Conservation (phyloP, 441 rosid genomes). For the Gossypium schwendimanii region DNA sequence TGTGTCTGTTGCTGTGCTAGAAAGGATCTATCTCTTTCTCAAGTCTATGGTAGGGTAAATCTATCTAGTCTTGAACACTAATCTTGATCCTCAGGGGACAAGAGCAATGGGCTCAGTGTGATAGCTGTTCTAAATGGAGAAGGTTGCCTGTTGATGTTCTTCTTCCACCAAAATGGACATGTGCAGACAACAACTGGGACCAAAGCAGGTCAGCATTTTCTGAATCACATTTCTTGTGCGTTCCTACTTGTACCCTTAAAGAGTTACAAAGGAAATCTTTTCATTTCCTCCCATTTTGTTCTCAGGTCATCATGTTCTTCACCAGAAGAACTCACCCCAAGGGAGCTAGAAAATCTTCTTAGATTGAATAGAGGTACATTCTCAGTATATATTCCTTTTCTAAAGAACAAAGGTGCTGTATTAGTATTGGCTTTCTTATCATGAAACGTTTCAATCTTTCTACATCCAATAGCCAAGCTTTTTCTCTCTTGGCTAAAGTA, state of each 20-base stretch:
- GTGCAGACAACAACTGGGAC: conserved; percentile 56
- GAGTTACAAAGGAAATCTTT: not conserved
- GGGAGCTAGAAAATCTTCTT: conserved; percentile 51
- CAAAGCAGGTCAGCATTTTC: conserved; percentile 42
- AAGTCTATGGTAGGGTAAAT: conserved; percentile 10
- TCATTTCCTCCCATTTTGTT: conserved; percentile 12
- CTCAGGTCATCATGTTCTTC: conserved; percentile 58
- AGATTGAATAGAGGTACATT: conserved; percentile 47
- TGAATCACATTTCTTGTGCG: not conserved
- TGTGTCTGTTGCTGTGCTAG: conserved; percentile 8
- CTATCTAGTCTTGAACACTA: conserved; percentile 14
- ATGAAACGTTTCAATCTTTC: not conserved
- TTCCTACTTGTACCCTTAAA: not conserved
- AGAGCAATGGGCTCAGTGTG: conserved; percentile 81
- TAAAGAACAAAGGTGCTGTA: not conserved
- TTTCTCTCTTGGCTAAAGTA: not conserved
- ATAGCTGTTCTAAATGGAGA: conserved; percentile 66
- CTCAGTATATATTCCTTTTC: not conserved
- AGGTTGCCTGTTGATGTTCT: conserved; percentile 55
- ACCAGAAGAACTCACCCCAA: conserved; percentile 52
- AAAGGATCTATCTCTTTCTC: conserved; percentile 6
- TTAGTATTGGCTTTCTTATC: not conserved
- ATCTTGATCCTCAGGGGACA: conserved; percentile 46
- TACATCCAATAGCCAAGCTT: not conserved
- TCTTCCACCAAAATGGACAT: conserved; percentile 66